phyloP scores from a whole-genome alignment of 768 basidiomycete genomes.

The Rhodocollybia butyracea region DNA sequence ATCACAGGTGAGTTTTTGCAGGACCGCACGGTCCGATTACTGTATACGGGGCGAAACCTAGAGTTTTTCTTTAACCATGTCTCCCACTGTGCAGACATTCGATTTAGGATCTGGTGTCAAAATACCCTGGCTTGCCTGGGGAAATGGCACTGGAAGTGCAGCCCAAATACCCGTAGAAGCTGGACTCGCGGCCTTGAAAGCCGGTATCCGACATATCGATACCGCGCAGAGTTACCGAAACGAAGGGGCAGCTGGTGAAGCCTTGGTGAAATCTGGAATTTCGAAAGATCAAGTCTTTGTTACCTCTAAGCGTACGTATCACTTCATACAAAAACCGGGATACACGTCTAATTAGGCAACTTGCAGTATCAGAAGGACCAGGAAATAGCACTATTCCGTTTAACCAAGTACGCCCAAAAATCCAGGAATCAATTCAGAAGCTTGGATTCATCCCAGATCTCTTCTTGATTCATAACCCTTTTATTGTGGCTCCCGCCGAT shows the following conservation, averaged over 20 bases:
- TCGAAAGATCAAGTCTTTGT: slow-evolving; percentile 44
- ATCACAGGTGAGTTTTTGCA: too few relatives aligned
- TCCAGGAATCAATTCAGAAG: slow-evolving; percentile 45
- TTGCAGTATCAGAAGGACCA: slow-evolving; percentile 17
- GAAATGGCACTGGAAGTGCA: too few relatives aligned
- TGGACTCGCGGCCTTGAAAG: too few relatives aligned
- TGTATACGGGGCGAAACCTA: too few relatives aligned
- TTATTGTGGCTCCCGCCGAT: slow-evolving; percentile 22
- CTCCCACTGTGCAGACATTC: too few relatives aligned
- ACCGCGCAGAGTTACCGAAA: slow-evolving; percentile 47
- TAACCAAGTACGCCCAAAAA: slow-evolving; percentile 32
- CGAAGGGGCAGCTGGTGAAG: slow-evolving; percentile 39
- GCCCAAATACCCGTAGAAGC: too few relatives aligned
- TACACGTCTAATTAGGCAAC: background rate
- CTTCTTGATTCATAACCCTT: slow-evolving; percentile 49
- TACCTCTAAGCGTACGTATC: slow-evolving; percentile 34
- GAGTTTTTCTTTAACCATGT: too few relatives aligned
- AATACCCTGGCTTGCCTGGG: too few relatives aligned
- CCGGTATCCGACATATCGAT: slow-evolving; percentile 40
- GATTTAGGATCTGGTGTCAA: too few relatives aligned
- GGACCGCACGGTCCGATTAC: too few relatives aligned
- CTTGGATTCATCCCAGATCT: slow-evolving; percentile 48
- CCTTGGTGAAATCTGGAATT: slow-evolving; percentile 29
- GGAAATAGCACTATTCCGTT: slow-evolving; percentile 22
- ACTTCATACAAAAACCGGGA: background rate